Percentiles rank a stretch among this genome's conserved stretches.
These are phyloP conservation scores for Cymodocea nodosa DNA, from an alignment of 116 monocot species.

Conservation along the genomic window DNA sequence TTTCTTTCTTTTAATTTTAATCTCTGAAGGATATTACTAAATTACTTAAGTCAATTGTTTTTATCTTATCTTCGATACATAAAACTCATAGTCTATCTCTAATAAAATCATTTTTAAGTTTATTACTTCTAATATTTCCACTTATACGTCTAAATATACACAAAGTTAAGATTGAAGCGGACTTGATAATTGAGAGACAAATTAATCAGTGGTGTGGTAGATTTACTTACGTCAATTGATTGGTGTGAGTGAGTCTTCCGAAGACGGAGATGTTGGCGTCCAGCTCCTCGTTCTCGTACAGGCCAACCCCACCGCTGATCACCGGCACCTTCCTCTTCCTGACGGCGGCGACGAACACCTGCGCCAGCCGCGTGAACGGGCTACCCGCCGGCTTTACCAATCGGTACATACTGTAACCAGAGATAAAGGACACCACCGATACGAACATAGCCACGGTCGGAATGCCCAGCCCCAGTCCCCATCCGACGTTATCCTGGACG, in stretches of 20 bases:
- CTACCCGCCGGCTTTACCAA: constrained; percentile 51
- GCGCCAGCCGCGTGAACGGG: constrained; percentile 43
- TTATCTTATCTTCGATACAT: too few relatives aligned
- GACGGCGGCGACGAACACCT: constrained; percentile 54
- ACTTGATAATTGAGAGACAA: too few relatives aligned
- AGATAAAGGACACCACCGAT: constrained; percentile 40
- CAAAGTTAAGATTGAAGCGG: too few relatives aligned
- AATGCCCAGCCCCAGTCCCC: constrained; percentile 66
- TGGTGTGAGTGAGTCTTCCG: constrained; percentile 52
- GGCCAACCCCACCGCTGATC: constrained; percentile 13
- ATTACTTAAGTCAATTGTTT: too few relatives aligned
- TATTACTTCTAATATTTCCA: too few relatives aligned
- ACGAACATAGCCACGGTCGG: constrained; percentile 52
- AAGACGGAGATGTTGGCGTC: constrained; percentile 44
- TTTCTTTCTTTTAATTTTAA: too few relatives aligned
- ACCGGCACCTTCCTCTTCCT: constrained; percentile 36
- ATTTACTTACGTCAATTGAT: constrained; percentile 24
- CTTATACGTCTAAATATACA: too few relatives aligned
- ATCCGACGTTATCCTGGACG: constrained; percentile 72
- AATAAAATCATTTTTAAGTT: too few relatives aligned
- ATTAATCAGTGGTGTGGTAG: not conserved
- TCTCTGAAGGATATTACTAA: too few relatives aligned
- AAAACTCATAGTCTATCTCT: too few relatives aligned
- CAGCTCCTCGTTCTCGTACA: constrained; percentile 54
- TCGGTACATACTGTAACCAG: constrained; percentile 52